Base-by-base conservation (phyloP, 176 grass and related monocot genomes). In the Hyparrhenia diplandra region DNA sequence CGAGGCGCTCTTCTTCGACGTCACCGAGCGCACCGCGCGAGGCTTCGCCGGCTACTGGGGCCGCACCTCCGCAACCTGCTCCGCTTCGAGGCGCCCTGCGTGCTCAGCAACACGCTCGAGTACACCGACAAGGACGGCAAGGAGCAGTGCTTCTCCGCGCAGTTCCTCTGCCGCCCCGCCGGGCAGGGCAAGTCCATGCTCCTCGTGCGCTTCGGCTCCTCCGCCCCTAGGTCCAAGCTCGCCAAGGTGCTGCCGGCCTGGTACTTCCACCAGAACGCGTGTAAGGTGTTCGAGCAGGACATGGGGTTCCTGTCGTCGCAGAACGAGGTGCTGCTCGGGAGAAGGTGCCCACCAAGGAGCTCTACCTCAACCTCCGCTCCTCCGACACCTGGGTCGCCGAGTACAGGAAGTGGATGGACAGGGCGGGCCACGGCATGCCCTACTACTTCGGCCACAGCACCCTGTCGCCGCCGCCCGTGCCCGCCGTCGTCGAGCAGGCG, bases 231-330 rank as follows among this genome's bases (percentile, higher is more conserved):
- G 10, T 86, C 92, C n/a, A 42, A 45, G 14, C 40, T 93, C 2
- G 4, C 24, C 23, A 88, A 54, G 25, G 27, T 97, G 55, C 20
- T 97, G 8, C 94, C 89, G 1, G 0, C 46, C 0, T 97, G 95
- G 95, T 97, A 77, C 84, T 1, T 94, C 6, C 95, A 97, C 87
- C 95, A 94, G 89, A 97, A 94, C 63, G 83, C 88, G 0, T 71
- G 83, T 76, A 92, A 92, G 86, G 92, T 95, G 70, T 99, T 99
- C 81, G 92, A 99, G 87, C 96, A 99, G 84, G 96, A 99, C 86
- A 98, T 99, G 96, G 96, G 96, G 8, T 93, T 99, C 79, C 84
- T 99, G 4, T 99, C 92, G 11, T 99, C 96, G 67, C 90, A 99
- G 85, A 95, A 99, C 79, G 96, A 95, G 86, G 92, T 99, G 42